These are phyloP conservation scores for Hevea brasiliensis DNA, from an alignment of 345 rosid species.

Conservation along the genomic window DNA sequence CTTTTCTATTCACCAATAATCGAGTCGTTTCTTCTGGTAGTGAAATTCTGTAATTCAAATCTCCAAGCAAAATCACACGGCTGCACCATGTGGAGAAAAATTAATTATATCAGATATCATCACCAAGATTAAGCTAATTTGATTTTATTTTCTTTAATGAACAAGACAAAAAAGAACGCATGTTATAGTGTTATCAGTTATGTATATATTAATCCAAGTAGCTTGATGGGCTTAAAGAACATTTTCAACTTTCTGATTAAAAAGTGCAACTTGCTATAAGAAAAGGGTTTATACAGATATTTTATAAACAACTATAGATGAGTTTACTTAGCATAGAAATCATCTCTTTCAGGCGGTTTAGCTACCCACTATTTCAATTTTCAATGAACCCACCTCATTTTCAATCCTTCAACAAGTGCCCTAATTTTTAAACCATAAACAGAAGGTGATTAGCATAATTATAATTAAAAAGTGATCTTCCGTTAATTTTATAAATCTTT, in stretches of 20 bases:
- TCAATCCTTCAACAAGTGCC: slow-evolving; percentile 23
- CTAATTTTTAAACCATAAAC: neutral
- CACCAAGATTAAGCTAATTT: slow-evolving; percentile 12
- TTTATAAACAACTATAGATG: too few relatives aligned
- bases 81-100: slow-evolving; percentile 38
- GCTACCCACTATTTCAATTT: slow-evolving; percentile 14
- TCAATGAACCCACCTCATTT: slow-evolving; percentile 1
- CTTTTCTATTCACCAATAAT: slow-evolving; percentile 49
- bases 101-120: slow-evolving; percentile 27
- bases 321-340: slow-evolving; percentile 11
- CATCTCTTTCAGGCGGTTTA: slow-evolving; percentile 5
- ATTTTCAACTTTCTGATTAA: slow-evolving; percentile 9
- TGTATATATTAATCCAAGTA: slow-evolving; percentile 15
- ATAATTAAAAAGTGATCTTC: neutral
- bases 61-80: slow-evolving; percentile 68
- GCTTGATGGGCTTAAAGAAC: neutral
- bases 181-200: neutral
- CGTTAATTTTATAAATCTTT: neutral
- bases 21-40: slow-evolving; percentile 60
- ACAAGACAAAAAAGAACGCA: neutral
- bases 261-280: slow-evolving; percentile 26
- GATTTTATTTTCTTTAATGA: neutral
- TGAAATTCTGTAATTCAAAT: slow-evolving; percentile 77
- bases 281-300: neutral
- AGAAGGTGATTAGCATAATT: neutral